A percentile compares a stretch with the other conserved stretches of the same genome.
Evolutionary conservation across 2,329 filamentous ascomycete genomes (phyloP).

Genomic region (Colletotrichum aenigma): DNA sequence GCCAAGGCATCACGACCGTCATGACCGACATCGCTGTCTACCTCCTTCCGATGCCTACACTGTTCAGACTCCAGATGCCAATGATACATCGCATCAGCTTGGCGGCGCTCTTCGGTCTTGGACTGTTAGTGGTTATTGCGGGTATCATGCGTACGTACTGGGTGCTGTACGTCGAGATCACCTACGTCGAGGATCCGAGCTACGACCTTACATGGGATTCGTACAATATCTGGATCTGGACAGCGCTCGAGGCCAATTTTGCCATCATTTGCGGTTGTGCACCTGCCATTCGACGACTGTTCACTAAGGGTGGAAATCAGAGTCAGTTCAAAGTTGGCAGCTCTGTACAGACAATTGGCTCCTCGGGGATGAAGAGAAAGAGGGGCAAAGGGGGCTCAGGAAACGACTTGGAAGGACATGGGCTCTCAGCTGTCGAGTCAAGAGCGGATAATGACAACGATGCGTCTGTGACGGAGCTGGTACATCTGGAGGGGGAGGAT

Average conservation of each 20-base stretch:
- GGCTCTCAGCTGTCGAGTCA: background rate
- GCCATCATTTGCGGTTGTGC: conserved; percentile 44
- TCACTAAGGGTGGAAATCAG: background rate
- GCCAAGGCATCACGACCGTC: conserved; percentile 36
- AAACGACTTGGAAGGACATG: background rate
- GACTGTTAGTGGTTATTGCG: conserved; percentile 39
- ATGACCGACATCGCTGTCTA: conserved; percentile 39
- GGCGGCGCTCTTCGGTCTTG: conserved; percentile 40
- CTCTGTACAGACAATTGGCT: background rate
- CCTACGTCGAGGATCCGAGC: conserved; percentile 28
- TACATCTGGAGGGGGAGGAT: background rate
- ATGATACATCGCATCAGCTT: conserved; percentile 36
- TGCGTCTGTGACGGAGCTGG: background rate
- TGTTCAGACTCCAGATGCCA: conserved; percentile 35
- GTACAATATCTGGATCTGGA: conserved; percentile 46
- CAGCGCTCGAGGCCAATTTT: conserved; percentile 43
- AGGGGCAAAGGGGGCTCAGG: background rate
- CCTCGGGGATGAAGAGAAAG: background rate
- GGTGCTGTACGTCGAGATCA: conserved; percentile 31
- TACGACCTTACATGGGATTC: conserved; percentile 47
- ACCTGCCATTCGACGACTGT: background rate
- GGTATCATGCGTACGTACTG: conserved; percentile 41
- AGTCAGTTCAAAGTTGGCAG: background rate
- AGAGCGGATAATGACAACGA: background rate
- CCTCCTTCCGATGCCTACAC: conserved; percentile 38